Base-by-base conservation (phyloP, 129 eudicot species). In the Artemisia annua region DNA sequence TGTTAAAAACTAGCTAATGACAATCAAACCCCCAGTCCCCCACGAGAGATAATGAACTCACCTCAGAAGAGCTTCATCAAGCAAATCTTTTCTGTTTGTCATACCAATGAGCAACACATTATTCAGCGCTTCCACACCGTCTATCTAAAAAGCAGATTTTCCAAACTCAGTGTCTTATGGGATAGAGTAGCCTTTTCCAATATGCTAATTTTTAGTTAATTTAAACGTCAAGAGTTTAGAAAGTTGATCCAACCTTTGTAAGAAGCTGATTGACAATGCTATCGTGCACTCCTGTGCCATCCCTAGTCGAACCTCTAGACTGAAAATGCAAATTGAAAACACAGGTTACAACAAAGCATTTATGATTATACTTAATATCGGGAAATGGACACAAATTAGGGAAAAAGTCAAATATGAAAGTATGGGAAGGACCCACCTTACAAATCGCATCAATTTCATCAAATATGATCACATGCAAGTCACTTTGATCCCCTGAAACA, bases 291-390 rank as follows among this genome's bases (percentile, higher is more conserved):
- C 99, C 99, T 72, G 99, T 95, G 14, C 99, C 99, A 79, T 95
- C 99, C 78, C 97, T 85, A 65, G 99, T 95, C 46, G 99, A 95
- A 75, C 99, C 99, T 87, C 99, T 88, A 67, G 99, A 90, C 99
- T 93, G 91, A 81, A 85, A 43, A 26, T 43, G 3, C 18, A 53
- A 51, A 14, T 15, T 11, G 44, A 22, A 50, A 3, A 35, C 10
- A 39, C 11, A 39, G 46, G 46, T 39, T 39, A 39, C 46, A 39
- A 39, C 46, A 39, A 7, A 7, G 11, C 11, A 39, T 39, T 39
- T 39, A 7, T 39, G 8, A 52, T 30, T 54, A 48, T 66, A 65
- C 17, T 64, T 20, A 7, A 72, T 16, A 59, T 51, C 39, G 39
- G 43, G 24, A 69, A 30, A 24, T 55, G 64, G 17, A 70, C 53